These are phyloP conservation scores for Mrakia blollopis DNA, from an alignment of 768 basidiomycete species.

Conservation along the genomic window DNA sequence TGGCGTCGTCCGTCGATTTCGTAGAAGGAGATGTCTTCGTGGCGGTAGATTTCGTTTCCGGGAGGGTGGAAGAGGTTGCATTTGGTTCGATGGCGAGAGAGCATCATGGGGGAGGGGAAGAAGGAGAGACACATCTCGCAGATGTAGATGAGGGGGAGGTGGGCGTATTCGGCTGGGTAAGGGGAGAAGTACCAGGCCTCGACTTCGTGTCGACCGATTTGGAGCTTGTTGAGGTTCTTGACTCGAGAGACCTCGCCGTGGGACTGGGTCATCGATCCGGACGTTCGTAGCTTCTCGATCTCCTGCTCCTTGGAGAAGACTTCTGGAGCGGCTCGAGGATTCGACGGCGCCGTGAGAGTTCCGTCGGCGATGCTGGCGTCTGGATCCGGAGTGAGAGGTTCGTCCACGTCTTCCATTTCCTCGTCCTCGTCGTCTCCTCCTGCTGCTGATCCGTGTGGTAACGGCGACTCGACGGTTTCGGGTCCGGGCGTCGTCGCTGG, in stretches of 20 bases:
- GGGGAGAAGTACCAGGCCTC: constrained; percentile 99
- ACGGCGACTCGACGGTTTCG: constrained; percentile 6
- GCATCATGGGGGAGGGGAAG: constrained; percentile 84
- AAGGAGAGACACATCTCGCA: constrained; percentile 98
- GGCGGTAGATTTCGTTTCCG: constrained; percentile 98
- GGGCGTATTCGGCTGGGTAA: constrained; percentile 96
- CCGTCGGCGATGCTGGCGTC: constrained; percentile 38
- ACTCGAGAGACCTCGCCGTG: constrained; percentile 96
- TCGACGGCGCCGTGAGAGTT: constrained; percentile 46
- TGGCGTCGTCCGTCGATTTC: constrained; percentile 97
- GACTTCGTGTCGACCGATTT: constrained; percentile 93
- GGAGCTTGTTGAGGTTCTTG: constrained; percentile 93
- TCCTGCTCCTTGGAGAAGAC: constrained; percentile 95
- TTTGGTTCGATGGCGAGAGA: constrained; percentile 81
- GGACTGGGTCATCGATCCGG: constrained; percentile 98
- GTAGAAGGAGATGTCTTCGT: constrained; percentile 94
- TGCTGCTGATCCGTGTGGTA: neutral
- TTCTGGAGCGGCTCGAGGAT: constrained; percentile 52
- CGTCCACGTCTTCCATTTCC: constrained; percentile 52
- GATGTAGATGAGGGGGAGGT: constrained; percentile 88
- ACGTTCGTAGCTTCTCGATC: constrained; percentile 95
- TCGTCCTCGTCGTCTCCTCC: constrained; percentile 46
- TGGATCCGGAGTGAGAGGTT: constrained; percentile 46
- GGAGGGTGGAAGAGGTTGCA: constrained; percentile 91
- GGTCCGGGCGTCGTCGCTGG: constrained; percentile 20